A percentile compares a stretch with the other conserved stretches of the same genome.
These are phyloP conservation scores for Leptographium wingfieldii DNA, from an alignment of 2,329 filamentous ascomycete species.

Conservation along the genomic window DNA sequence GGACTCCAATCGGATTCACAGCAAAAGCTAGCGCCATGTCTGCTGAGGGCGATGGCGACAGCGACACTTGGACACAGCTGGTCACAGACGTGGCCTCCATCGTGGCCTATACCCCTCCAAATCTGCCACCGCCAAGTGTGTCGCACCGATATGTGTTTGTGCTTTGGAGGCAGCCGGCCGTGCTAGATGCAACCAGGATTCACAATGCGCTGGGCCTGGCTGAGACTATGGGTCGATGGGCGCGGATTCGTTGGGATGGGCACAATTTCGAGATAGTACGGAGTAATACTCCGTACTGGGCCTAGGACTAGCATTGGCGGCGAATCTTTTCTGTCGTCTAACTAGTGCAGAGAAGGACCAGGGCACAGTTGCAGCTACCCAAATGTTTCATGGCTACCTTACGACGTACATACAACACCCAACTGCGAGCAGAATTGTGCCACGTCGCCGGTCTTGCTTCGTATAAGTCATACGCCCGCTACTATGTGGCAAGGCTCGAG, in stretches of 20 bases:
- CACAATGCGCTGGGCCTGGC: conserved; percentile 21
- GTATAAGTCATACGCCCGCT: too few relatives aligned
- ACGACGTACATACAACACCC: neutral
- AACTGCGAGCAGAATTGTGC: neutral
- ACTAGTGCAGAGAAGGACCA: neutral
- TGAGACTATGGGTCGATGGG: conserved; percentile 20
- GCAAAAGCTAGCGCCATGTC: neutral
- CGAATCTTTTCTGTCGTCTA: conserved; percentile 13
- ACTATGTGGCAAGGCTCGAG: too few relatives aligned
- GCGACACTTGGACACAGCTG: conserved; percentile 5
- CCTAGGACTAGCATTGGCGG: conserved; percentile 13
- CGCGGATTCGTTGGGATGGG: conserved; percentile 29
- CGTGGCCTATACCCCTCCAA: conserved; percentile 5
- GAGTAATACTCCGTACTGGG: conserved; percentile 2
- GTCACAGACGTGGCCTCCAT: neutral
- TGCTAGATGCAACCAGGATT: conserved; percentile 8
- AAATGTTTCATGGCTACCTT: neutral
- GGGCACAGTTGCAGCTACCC: neutral
- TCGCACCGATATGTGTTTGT: conserved; percentile 12
- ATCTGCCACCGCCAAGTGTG: conserved; percentile 7
- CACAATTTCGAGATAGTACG: conserved; percentile 23
- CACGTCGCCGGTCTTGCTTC: too few relatives aligned
- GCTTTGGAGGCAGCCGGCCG: conserved; percentile 11
- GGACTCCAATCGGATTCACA: conserved; percentile 30
- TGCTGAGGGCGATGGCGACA: neutral